These are phyloP conservation scores for Angomonas ambiguus DNA, from an alignment of 208 protist species.

Conservation along the genomic window DNA sequence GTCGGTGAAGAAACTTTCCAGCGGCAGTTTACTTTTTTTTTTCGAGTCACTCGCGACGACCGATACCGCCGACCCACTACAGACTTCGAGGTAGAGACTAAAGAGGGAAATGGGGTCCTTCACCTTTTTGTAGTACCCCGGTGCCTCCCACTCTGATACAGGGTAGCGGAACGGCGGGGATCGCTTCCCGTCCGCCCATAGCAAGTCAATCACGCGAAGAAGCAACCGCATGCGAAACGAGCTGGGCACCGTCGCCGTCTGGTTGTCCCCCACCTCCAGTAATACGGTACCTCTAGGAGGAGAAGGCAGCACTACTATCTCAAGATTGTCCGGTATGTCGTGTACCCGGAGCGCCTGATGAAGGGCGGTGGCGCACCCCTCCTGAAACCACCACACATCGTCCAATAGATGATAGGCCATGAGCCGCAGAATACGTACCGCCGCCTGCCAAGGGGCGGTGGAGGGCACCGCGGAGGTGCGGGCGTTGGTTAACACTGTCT, in stretches of 20 bases:
- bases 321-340: too few species aligned
- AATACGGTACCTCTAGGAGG: not conserved
- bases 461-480: conserved; percentile 16
- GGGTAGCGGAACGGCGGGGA: conserved; percentile 49
- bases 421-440: conserved; percentile 61
- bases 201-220: conserved; percentile 43
- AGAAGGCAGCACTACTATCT: not conserved
- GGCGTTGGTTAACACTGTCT: conserved; percentile 1
- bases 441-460: conserved; percentile 45
- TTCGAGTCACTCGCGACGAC: not conserved
- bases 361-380: conserved; percentile 16
- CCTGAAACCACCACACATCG: conserved; percentile 16
- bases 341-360: not conserved
- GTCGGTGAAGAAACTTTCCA: conserved; percentile 18
- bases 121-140: conserved; percentile 56
- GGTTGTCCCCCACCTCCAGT: conserved; percentile 7
- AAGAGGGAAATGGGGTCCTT: conserved; percentile 47
- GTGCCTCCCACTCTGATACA: conserved; percentile 67
- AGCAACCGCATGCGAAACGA: conserved; percentile 23
- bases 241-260: conserved; percentile 11
- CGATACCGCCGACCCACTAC: conserved; percentile 16
- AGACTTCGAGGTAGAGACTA: conserved; percentile 55
- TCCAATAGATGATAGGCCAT: conserved; percentile 38
- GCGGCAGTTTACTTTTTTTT: not conserved
- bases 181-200: conserved; percentile 30